Base-by-base conservation (phyloP, 108 stramenopile species). In the Conticribra weissflogii region DNA sequence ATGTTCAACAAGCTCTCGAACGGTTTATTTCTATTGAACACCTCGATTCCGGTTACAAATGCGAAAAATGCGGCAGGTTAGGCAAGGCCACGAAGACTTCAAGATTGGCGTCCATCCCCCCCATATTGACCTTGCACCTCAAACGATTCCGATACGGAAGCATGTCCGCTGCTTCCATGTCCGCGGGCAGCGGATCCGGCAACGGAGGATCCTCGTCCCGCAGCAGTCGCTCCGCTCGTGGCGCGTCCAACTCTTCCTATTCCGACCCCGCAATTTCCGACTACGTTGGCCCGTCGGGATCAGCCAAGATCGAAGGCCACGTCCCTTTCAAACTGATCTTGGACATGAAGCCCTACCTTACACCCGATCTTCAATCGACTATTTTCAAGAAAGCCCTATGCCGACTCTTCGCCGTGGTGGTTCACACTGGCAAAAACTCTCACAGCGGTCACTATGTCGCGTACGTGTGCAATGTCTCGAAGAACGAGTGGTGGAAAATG, bases 401-500 rank as follows among this genome's bases (percentile, higher is more conserved):
- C 60, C 86, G 94, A 33, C 86, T 95, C 9, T 95, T 95, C 68
- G 94, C 94, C 17, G 94, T 95, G 23, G 83, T 95, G 59, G 91
- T 92, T 23, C 94, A 95, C 57, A 83, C 87, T 16, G 94, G 94
- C 5, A 92, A 92, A 61, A 95, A 92, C 62, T 86, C 84, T 25
- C 91, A 95, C 54, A 86, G 86, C 0, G 94, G 94, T 0, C 94
- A 95, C 68, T 95, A 95, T 58, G 54, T 89, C 12, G 63, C 81
- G 0, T 95, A 92, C 44, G 94, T 95, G 16, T 78, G 85, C 21
- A 95, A 86, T 57, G 76, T 85, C 48, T 66, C 68, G 57, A 88
- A 84, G 67, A 91, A 91, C 47, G 88, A 95, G 54, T 95, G 94
- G 94, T 95, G 94, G 91, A 95, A 92, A 57, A 91, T 95, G 94